Evolutionary conservation across 1,139 yeast genomes (phyloP).

Genomic region (Komagataea norvegica): DNA sequence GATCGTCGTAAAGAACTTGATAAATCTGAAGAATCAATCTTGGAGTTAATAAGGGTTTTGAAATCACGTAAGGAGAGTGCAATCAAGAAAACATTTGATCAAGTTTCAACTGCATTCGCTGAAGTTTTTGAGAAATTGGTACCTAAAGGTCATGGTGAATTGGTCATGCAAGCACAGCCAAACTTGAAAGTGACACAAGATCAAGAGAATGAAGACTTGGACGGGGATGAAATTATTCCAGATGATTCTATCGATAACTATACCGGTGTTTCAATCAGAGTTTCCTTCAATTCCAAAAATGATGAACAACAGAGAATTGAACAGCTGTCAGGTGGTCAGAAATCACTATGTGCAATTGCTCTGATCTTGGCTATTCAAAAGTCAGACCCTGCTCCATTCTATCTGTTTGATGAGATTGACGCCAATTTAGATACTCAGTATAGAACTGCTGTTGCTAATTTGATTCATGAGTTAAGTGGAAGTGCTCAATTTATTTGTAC

Average conservation of each 20-base stretch:
- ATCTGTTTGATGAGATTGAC: slow-evolving; percentile 92
- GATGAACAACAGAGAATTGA: slow-evolving; percentile 88
- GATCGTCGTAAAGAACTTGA: slow-evolving; percentile 66
- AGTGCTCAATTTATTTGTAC: slow-evolving; percentile 92
- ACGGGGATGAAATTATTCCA: slow-evolving; percentile 23
- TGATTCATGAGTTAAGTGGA: slow-evolving; percentile 60
- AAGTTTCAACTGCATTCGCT: slow-evolving; percentile 69
- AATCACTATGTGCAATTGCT: slow-evolving; percentile 91
- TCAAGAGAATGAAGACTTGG: slow-evolving; percentile 23
- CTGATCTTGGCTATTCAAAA: slow-evolving; percentile 88
- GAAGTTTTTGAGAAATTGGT: slow-evolving; percentile 76
- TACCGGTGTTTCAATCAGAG: slow-evolving; percentile 80
- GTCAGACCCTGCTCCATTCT: slow-evolving; percentile 97
- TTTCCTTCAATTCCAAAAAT: slow-evolving; percentile 81
- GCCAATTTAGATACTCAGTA: slow-evolving; percentile 93
- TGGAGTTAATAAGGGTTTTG: slow-evolving; percentile 63
- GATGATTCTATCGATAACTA: slow-evolving; percentile 50
- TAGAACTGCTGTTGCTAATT: slow-evolving; percentile 78
- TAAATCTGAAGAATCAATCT: slow-evolving; percentile 67
- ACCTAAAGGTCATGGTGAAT: slow-evolving; percentile 75
- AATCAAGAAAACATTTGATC: slow-evolving; percentile 69
- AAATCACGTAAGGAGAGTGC: slow-evolving; percentile 82
- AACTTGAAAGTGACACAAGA: slow-evolving; percentile 15
- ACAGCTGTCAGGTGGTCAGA: slow-evolving; percentile 95
- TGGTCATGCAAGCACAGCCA: slow-evolving; percentile 61